Conservation (phyloP, 306 rosid species). For the Quercus berberidifolia region DNA sequence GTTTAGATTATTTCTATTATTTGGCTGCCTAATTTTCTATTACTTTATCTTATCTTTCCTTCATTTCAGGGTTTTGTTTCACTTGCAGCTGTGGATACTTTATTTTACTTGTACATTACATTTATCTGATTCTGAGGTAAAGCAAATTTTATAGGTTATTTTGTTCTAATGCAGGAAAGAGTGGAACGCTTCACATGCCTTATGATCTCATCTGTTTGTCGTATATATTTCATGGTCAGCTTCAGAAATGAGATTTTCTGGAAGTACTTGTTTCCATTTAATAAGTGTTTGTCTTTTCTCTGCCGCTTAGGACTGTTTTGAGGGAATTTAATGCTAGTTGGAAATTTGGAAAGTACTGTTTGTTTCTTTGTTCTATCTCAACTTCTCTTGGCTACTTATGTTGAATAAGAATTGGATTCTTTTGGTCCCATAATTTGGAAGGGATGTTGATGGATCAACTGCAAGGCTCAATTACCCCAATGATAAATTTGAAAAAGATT, state of each 20-base stretch:
- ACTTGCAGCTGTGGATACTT: neutral
- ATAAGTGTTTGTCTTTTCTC: neutral
- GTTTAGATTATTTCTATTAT: neutral
- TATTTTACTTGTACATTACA: neutral
- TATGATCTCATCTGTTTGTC: neutral
- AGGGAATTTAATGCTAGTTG: neutral
- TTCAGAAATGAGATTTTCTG: neutral
- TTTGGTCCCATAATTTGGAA: neutral
- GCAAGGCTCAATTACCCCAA: neutral
- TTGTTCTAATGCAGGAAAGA: conserved; percentile 8
- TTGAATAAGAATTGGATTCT: neutral
- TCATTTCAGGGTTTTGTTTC: neutral
- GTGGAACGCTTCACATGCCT: neutral
- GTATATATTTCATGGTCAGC: neutral
- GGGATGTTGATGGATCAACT: neutral
- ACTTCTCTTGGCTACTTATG: neutral
- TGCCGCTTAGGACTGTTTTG: neutral
- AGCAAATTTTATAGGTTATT: neutral
- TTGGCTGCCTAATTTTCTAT: neutral
- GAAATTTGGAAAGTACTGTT: neutral
- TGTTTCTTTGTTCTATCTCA: neutral
- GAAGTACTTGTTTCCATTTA: neutral
- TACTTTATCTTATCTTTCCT: neutral
- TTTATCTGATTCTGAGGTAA: neutral
- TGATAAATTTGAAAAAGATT: neutral